phyloP scores from a whole-genome alignment of 2,329 filamentous ascomycete genomes.

The Phialophora chinensis region DNA sequence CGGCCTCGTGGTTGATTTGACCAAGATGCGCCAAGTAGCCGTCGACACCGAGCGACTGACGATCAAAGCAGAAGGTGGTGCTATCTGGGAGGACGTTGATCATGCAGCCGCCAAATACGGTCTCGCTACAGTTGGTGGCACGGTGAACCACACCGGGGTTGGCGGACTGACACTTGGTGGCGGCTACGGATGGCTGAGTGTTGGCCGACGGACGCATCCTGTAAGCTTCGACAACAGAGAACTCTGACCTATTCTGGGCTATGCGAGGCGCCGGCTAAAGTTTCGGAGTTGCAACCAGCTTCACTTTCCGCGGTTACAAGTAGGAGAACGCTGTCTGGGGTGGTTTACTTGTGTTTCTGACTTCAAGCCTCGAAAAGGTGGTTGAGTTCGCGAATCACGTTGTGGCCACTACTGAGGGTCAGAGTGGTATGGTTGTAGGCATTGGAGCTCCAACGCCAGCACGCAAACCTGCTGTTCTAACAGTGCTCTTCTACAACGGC shows the following conservation, averaged over 20 bases:
- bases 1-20: constrained; percentile 63
- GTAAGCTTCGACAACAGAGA: constrained; percentile 43
- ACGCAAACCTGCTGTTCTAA: constrained; percentile 40
- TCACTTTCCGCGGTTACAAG: constrained; percentile 46
- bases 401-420: constrained; percentile 29
- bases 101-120: constrained; percentile 56
- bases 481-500: constrained; percentile 48
- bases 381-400: constrained; percentile 38
- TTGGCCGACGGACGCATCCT: constrained; percentile 49
- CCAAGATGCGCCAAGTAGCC: constrained; percentile 55
- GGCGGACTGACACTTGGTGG: constrained; percentile 64
- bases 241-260: constrained; percentile 51
- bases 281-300: constrained; percentile 52
- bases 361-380: constrained; percentile 37
- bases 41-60: constrained; percentile 56
- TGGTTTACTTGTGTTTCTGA: constrained; percentile 42
- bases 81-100: constrained; percentile 62
- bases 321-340: constrained; percentile 44
- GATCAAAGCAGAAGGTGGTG: constrained; percentile 59
- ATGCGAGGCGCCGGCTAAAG: constrained; percentile 50
- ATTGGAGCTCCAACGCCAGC: constrained; percentile 42
- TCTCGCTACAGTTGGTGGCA: constrained; percentile 66
- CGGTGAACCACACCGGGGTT: constrained; percentile 67
- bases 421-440: constrained; percentile 33
- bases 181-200: constrained; percentile 63